Evolutionary conservation across 2,329 filamentous ascomycete genomes (phyloP), one percentile per base, ranked within the genome.

Genomic region (Leptodontidium sp.): DNA sequence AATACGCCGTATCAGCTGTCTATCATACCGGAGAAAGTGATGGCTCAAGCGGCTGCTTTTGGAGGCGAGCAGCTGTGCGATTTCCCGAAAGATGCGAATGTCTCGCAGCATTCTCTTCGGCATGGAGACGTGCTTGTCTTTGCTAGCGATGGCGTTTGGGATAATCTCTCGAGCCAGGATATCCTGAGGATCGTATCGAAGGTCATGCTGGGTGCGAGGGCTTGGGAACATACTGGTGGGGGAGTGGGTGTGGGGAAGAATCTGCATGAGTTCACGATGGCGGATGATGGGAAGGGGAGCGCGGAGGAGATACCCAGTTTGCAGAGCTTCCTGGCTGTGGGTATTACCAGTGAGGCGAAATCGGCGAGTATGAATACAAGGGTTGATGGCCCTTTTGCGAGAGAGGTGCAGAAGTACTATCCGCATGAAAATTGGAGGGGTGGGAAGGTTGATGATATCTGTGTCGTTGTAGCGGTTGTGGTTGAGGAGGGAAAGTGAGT

Each of bases 1-100:
- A 99, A 99, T 81, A 98, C 96, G 0, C 96, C 96, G 0, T 99
- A 93, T 78, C 96, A 99, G 80, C 87, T 99, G 50, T 95, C 93
- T 65, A 90, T 97, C 64, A 90, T 98, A 8, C 95, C 96, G 0
- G 88, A 91, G 3, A 88, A 87, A 74, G 90, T 97, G 81, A 87
- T 93, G 67, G 88, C 89, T 26, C 92, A 96, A 75, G 91, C 94
- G 75, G 88, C 90, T 14, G 88, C 93, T 35, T 98, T 97, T 79
- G 95, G 95, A 24, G 93, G 93, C 55, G 85, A 87, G 1, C 92
- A 92, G 71, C 87, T 97, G 32, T 90, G 91, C 78, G 96, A 99
- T 81, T 85, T 91, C 67, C 96, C 96, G 14, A 87, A 88, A 72
- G 93, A 98, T 77, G 93, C 96, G 24, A 91, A 93, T 77, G 87